Evolutionary conservation across 2,329 filamentous ascomycete species (phyloP).

Genomic region (Alternaria incomplexa): DNA sequence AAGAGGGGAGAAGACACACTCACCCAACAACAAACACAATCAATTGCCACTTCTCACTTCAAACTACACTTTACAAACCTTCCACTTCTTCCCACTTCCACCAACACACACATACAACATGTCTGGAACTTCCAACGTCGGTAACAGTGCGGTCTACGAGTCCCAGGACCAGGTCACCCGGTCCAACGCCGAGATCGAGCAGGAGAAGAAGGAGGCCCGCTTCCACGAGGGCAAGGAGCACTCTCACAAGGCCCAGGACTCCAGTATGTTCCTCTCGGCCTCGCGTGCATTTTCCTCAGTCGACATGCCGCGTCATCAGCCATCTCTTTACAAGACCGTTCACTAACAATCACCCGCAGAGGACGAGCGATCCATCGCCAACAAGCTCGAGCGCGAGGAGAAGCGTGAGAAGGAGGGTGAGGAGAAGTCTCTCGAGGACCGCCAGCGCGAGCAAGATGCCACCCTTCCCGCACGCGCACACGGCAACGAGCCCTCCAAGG

Average conservation of each 20-base stretch:
- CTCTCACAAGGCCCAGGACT: slow-evolving; percentile 72
- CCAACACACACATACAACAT: slow-evolving; percentile 44
- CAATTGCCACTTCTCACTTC: neutral
- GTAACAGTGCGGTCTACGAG: slow-evolving; percentile 71
- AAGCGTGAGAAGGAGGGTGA: slow-evolving; percentile 55
- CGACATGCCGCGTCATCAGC: neutral
- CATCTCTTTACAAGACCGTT: neutral
- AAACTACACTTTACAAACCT: neutral
- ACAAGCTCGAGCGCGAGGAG: slow-evolving; percentile 70
- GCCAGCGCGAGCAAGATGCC: slow-evolving; percentile 63
- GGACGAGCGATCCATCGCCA: slow-evolving; percentile 74
- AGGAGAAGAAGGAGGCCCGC: slow-evolving; percentile 61
- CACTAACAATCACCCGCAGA: slow-evolving; percentile 54
- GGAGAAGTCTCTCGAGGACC: slow-evolving; percentile 42
- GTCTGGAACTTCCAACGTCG: slow-evolving; percentile 69
- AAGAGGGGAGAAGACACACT: slow-evolving; percentile 6
- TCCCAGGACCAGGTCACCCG: slow-evolving; percentile 75
- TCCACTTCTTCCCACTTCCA: neutral
- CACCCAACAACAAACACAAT: neutral
- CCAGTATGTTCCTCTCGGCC: slow-evolving; percentile 62
- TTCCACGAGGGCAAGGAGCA: slow-evolving; percentile 76
- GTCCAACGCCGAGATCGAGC: slow-evolving; percentile 60
- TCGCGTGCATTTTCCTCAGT: neutral
- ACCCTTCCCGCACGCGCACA: slow-evolving; percentile 66
- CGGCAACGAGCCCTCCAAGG: slow-evolving; percentile 75